phyloP scores from a whole-genome alignment of 176 grass and related monocot species.

The Zea mays region Zm-B73-REFERENCE-NAM-5.0 NC_050096.1:64152001-64152500 shows the following conservation, averaged over 20 bases:
- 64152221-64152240: not conserved
- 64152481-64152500: too few species aligned
- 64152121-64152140: slow-evolving; percentile 35
- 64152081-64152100: slow-evolving; percentile 18
- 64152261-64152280: not conserved
- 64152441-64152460: too few species aligned
- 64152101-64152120: slow-evolving; percentile 39
- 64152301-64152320: not conserved
- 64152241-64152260: not conserved
- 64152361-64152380: not conserved
- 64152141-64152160: not conserved
- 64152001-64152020: slow-evolving; percentile 39
- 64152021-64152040: slow-evolving; percentile 32
- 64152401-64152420: not conserved
- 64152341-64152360: not conserved
- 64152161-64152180: not conserved
- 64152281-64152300: not conserved
- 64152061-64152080: slow-evolving; percentile 39
- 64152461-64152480: too few species aligned
- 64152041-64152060: slow-evolving; percentile 33
- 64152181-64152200: not conserved
- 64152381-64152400: not conserved
- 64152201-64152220: not conserved
- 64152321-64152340: not conserved
- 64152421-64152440: not conserved